Base-by-base conservation (phyloP, 805 yeast genomes). In the Kazachstania kunashirensis region DNA sequence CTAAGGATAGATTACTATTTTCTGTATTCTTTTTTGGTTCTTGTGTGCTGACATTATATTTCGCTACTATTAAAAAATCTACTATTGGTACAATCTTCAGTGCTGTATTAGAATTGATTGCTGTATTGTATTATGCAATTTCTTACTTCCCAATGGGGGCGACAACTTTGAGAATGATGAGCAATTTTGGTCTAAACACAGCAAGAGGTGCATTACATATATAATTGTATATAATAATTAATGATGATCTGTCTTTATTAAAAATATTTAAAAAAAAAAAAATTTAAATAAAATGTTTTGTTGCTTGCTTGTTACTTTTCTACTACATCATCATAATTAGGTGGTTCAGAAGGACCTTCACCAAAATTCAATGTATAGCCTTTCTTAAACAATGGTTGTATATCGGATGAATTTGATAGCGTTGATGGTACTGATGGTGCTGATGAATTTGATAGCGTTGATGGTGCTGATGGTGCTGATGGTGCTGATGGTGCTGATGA, bases 101-200 rank as follows among this genome's bases (percentile, higher is more conserved):
- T 23, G 81, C 92, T 29, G 59, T 81, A 2, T 59, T 83, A 9
- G 96, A 92, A 58, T 65, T 88, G 7, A 59, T 92, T 38, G 89
- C 96, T 1, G 86, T 92, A n/a, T 50, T 85, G 5, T 88, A 88
- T 67, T 92, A 92, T 57, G 79, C 92, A 0, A 68, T 89, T 29
- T 83, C 95, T 50, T 92, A 92, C 59, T 89, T 92, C 70, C 98
- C 98, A 11, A 82, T 88, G 63, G 98, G 98, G 10, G 83, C 89
- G 1, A 80, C 82, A 42, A 81, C 94, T 2, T 50, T 79, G 33
- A 62, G 71, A 42, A 65, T 76, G 57, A 69, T 79, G 1, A 65
- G 75, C 12, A 61, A 73, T 16, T 62, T 78, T 6, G 85, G 81
- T 5, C 58, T 72, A 5, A 66, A 72, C 39, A 76, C 74, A 38